Evolutionary conservation across 768 basidiomycete species (phyloP).

Genomic region (Pholiota conissans): DNA sequence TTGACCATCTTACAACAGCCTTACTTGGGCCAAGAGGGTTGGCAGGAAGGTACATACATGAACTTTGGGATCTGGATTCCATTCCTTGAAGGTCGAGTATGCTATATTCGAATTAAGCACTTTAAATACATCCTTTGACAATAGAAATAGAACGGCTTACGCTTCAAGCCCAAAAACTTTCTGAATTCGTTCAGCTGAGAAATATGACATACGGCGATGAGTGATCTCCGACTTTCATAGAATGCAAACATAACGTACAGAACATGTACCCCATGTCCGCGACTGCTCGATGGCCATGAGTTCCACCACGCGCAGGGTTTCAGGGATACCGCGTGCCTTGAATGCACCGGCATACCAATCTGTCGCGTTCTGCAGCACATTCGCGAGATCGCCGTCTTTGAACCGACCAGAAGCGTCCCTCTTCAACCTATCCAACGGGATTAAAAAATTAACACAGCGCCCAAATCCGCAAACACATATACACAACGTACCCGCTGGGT

Average conservation of each 20-base stretch:
- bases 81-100: slow-evolving; percentile 64
- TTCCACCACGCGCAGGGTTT: slow-evolving; percentile 65
- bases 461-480: too few relatives aligned
- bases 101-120: slow-evolving; percentile 37
- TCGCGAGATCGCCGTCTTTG: slow-evolving; percentile 60
- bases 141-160: slow-evolving; percentile 37
- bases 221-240: background rate
- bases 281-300: slow-evolving; percentile 68
- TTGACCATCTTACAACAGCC: background rate
- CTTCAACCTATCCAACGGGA: slow-evolving; percentile 39
- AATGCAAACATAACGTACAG: slow-evolving; percentile 40
- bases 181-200: slow-evolving; percentile 68
- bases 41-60: slow-evolving; percentile 36
- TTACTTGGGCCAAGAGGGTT: background rate
- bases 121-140: background rate
- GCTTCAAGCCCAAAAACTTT: slow-evolving; percentile 68
- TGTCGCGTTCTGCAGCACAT: slow-evolving; percentile 62
- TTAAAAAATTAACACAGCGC: slow-evolving; percentile 1
- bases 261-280: slow-evolving; percentile 71
- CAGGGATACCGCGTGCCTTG: slow-evolving; percentile 68
- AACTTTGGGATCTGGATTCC: slow-evolving; percentile 65
- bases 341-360: slow-evolving; percentile 60
- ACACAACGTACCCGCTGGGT: slow-evolving; percentile 44
- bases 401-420: slow-evolving; percentile 59
- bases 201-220: slow-evolving; percentile 6